phyloP scores from a whole-genome alignment of 345 rosid genomes.

The Eucalyptus rudis region DNA sequence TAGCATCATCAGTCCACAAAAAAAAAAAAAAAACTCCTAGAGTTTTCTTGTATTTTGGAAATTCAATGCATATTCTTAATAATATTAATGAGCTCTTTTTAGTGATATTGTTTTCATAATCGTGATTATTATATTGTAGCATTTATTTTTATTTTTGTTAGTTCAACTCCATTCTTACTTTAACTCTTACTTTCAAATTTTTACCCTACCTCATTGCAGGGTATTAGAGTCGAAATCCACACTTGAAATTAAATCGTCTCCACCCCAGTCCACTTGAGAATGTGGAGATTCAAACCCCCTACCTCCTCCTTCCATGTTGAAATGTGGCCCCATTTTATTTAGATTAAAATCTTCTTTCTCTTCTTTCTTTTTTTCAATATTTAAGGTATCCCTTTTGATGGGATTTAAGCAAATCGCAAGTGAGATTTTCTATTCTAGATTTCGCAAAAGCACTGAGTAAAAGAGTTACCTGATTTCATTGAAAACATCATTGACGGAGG shows the following conservation, averaged over 20 bases:
- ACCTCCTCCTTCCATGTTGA: rapidly evolving
- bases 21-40: too few species aligned
- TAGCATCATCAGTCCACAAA: too few species aligned
- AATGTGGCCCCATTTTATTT: too few species aligned
- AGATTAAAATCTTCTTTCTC: too few species aligned
- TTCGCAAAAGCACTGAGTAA: not conserved
- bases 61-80: not conserved
- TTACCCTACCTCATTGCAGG: rapidly evolving
- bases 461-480: not conserved
- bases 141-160: too few species aligned
- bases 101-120: not conserved
- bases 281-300: too few species aligned
- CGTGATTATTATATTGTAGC: not conserved
- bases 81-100: not conserved
- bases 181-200: too few species aligned
- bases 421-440: not conserved
- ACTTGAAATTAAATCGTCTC: rapidly evolving
- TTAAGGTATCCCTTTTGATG: not conserved
- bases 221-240: rapidly evolving
- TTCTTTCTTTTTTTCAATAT: too few species aligned
- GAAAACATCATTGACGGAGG: not conserved
- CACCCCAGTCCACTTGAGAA: rapidly evolving
- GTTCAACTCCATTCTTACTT: rapidly evolving
- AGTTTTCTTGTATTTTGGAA: not conserved
- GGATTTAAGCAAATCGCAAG: not conserved